A percentile compares a stretch with the other conserved stretches of the same genome.
These are phyloP conservation scores for Colletotrichum zoysiae DNA, from an alignment of 2,329 filamentous ascomycete species.

Conservation along the genomic window DNA sequence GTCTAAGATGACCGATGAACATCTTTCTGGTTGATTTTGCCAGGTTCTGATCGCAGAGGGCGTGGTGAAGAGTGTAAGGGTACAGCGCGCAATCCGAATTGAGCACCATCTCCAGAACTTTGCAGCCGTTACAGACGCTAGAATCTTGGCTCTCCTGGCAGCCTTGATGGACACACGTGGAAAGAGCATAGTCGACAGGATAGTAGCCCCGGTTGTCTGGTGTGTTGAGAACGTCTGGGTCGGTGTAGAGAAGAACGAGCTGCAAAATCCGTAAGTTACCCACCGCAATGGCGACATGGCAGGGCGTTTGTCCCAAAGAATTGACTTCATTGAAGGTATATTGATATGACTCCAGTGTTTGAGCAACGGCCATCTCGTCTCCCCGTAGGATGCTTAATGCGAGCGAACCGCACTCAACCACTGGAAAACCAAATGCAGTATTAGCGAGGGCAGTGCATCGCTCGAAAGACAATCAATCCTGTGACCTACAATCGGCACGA, in stretches of 20 bases:
- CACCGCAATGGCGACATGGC: neutral
- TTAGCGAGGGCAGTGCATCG: neutral
- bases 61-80: fast-evolving
- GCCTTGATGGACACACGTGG: fast-evolving
- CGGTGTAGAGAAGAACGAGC: neutral
- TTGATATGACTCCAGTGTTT: neutral
- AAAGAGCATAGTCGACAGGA: neutral
- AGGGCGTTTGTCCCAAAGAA: neutral
- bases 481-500: no score
- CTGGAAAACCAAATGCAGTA: neutral
- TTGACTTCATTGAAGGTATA: neutral
- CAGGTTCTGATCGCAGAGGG: fast-evolving
- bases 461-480: no score
- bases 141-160: neutral
- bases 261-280: neutral
- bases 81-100: neutral
- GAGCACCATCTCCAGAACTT: neutral
- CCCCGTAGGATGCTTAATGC: neutral
- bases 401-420: neutral
- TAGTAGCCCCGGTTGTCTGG: neutral
- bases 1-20: neutral
- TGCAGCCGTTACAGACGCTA: neutral
- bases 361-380: neutral
- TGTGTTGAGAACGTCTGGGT: neutral
- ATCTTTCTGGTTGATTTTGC: neutral